These are phyloP conservation scores for Fusarium sp. DNA, from an alignment of 2,329 filamentous ascomycete genomes.

Conservation along the genomic window DNA sequence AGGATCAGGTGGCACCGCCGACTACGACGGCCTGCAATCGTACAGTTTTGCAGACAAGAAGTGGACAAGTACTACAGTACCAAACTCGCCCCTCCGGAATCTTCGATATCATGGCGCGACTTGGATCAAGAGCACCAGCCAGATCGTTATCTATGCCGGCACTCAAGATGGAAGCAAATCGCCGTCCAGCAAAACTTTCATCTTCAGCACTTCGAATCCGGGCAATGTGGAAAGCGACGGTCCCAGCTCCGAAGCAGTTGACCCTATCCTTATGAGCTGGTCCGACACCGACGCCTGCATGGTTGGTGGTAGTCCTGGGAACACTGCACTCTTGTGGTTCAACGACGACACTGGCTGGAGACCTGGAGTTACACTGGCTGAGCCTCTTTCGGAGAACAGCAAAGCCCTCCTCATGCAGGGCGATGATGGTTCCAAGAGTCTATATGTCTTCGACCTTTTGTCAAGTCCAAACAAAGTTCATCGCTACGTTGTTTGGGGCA, in stretches of 20 bases:
- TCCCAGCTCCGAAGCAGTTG: slow-evolving; percentile 68
- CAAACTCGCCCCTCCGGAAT: slow-evolving; percentile 60
- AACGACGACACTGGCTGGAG: slow-evolving; percentile 71
- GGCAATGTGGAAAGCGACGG: slow-evolving; percentile 70
- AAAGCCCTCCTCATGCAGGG: slow-evolving; percentile 75
- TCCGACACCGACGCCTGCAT: slow-evolving; percentile 76
- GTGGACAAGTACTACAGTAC: slow-evolving; percentile 59
- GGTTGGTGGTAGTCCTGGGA: slow-evolving; percentile 73
- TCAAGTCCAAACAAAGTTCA: slow-evolving; percentile 79
- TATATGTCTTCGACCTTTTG: slow-evolving; percentile 82
- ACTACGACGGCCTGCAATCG: slow-evolving; percentile 81
- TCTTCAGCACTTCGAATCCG: slow-evolving; percentile 73
- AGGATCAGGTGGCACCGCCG: slow-evolving; percentile 65
- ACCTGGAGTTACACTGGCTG: slow-evolving; percentile 70
- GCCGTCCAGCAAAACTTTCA: slow-evolving; percentile 79
- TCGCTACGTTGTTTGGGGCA: slow-evolving; percentile 73
- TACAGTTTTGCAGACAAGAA: slow-evolving; percentile 65
- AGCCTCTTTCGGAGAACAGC: slow-evolving; percentile 64
- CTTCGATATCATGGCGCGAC: slow-evolving; percentile 79
- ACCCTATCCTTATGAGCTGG: slow-evolving; percentile 81
- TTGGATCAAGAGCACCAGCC: slow-evolving; percentile 76
- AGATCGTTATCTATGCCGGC: slow-evolving; percentile 85
- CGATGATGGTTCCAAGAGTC: slow-evolving; percentile 79
- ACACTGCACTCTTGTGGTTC: slow-evolving; percentile 79
- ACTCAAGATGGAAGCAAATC: slow-evolving; percentile 67